These are phyloP conservation scores for Podospora pseudoanserina DNA, from an alignment of 495 filamentous ascomycete species.

Conservation along the genomic window DNA sequence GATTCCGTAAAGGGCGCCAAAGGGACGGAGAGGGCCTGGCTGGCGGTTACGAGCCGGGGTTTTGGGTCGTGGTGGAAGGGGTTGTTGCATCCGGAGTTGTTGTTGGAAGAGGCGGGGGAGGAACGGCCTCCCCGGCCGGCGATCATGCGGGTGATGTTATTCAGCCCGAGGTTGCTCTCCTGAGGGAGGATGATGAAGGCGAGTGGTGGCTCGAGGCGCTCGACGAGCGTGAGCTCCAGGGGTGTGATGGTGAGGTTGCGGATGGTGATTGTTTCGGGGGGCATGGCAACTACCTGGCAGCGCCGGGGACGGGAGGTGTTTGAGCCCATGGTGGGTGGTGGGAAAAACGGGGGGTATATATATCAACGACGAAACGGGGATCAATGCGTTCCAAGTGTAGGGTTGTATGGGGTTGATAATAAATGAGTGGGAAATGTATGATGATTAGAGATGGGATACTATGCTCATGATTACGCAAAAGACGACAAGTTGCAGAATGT, in stretches of 20 bases:
- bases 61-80: slow-evolving; percentile 22
- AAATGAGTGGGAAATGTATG: background rate
- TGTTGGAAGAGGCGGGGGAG: background rate
- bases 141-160: slow-evolving; percentile 51
- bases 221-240: slow-evolving; percentile 68
- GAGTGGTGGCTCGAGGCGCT: slow-evolving; percentile 55
- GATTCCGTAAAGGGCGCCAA: slow-evolving; percentile 38
- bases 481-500: background rate
- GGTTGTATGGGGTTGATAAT: background rate
- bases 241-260: slow-evolving; percentile 80
- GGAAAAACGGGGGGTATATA: background rate
- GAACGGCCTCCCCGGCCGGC: slow-evolving; percentile 24
- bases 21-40: slow-evolving; percentile 34
- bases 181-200: background rate
- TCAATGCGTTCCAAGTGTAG: background rate
- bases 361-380: background rate
- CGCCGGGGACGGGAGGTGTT: slow-evolving; percentile 11
- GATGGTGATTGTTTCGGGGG: slow-evolving; percentile 59
- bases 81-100: slow-evolving; percentile 8
- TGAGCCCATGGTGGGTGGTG: slow-evolving; percentile 19
- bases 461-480: background rate
- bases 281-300: slow-evolving; percentile 16
- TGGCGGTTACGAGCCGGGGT: slow-evolving; percentile 14
- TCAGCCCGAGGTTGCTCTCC: slow-evolving; percentile 36
- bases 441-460: background rate